Base-by-base conservation (phyloP, 352 stramenopile genomes). In the Phytophthora ramorum region DNA sequence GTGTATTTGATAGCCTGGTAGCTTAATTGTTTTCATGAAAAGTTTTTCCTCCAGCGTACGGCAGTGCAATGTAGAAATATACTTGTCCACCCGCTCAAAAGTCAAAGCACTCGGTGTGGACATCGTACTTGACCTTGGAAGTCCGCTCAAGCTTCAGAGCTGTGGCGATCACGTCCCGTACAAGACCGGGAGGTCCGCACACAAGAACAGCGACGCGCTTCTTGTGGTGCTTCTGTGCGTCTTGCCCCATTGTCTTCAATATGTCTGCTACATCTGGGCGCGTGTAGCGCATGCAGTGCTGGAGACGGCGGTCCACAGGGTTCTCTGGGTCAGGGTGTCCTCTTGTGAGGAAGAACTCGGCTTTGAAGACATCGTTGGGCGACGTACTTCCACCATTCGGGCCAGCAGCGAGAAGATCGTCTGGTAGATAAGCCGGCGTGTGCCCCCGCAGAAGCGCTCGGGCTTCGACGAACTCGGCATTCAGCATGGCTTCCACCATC, bases 301-400 rank as follows among this genome's bases (percentile, higher is more conserved):
- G 40, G 24, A 75, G 61, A 7, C 55, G 24, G 17, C 63, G 66
- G 7, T 81, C 66, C 16, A 72, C 14, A 0, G 66, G 59, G 10
- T 71, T 49, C 19, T 75, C 63, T 0, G 66, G 47, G 14, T 81
- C 63, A 1, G 53, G 59, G 28, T 68, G 50, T 17, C 50, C 52
- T 58, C 32, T 30, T 49, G 73, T 82, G 12, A 85, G 24, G 48
- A 63, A 82, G 35, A 85, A 50, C 16, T 82, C 73, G 0, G 66
- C 45, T 14, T 66, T 66, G 40, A 85, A 85, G 20, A 50, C 32
- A 8, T 71, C 17, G 26, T 51, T 37, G 26, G 44, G 54, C 20
- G 47, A 28, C 0, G 37, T 56, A 30, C 16, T 67, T 6, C 44
- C 45, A 7, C 40, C 46, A 53, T 53, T 57, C 47, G 57, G 22